Base-by-base conservation (phyloP, 768 basidiomycete species). In the Xerocomellus chrysenteron region DNA sequence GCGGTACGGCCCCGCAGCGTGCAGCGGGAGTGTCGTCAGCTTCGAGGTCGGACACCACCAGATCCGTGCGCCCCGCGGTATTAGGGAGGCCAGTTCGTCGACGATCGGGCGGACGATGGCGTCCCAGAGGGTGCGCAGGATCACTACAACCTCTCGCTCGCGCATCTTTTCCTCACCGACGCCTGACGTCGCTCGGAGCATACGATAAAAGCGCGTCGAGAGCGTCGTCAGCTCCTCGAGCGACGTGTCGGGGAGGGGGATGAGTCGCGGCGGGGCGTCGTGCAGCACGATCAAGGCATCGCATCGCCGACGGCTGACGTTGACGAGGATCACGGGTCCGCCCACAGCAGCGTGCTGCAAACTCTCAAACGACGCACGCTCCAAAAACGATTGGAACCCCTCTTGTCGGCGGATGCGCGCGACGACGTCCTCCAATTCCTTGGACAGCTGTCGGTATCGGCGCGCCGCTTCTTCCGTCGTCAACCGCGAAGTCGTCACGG, bases 321-420 rank as follows among this genome's bases (percentile, higher is more conserved):
- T 78, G 45, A 78, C 62, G 16, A 79, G 54, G 19, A 77, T 70
- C n/a, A 75, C 66, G 6, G 74, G 74, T 3, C 74, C 75, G 2
- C 57, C 64, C 1, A 54, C 47, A 4, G 72, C 68, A 24, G 65
- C 64, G 2, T 13, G 47, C 21, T 57, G 58, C 16, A 71, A 49
- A 16, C 53, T 39, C 21, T 61, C 59, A 35, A 63, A 60, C 28
- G 65, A 60, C 14, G 46, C 45, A 1, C 68, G 68, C n/a, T 50
- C 54, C 35, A 76, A 60, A 53, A 75, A 76, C 9, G 64, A 54
- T 24, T 67, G 58, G 52, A 75, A 73, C 12, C 69, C 71, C 21
- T 60, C 57, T 11, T 61, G 59, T 11, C 37, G 47, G 7, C 65
- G 66, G 30, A 73, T 71, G 11, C 64, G 56, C 5, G 28, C 33